Evolutionary conservation across 306 rosid genomes (phyloP), one percentile per base, ranked within the genome.

Genomic region (Hylodesmum podocarpum): DNA sequence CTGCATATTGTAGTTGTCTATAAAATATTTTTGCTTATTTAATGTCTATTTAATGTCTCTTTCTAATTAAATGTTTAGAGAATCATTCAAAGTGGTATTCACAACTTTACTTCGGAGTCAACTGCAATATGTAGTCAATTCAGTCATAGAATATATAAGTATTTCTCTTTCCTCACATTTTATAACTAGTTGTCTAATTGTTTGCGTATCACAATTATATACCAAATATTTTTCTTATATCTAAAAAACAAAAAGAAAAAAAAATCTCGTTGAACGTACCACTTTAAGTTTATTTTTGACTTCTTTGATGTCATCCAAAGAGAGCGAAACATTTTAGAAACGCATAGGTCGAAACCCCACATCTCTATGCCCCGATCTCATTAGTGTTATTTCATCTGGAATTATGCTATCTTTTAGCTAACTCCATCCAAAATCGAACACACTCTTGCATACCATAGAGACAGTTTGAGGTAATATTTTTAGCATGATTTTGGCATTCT

Each of bases 371-470:
- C 88, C 85, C 8, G 88, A 76, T 16, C 88, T 83, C 14, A 81
- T 68, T 12, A 91, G 86, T 34, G 89, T 78, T 25, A 3, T 7
- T 10, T 80, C 80, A 71, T 82, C 93, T 59, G 74, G 79, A 13
- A 59, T 55, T 8, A 62, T 0, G 5, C 13, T 71, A 36, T 65
- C 78, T n/a, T 82, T 80, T 0, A 75, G 31, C 4, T 74, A 3
- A 34, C 75, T 62, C 81, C 70, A 53, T 1, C 79, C 71, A 27
- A 85, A 67, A 34, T 86, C 87, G 0, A 50, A 28, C 3, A 70
- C 12, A n/a, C 79, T 41, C 37, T 77, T 73, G 12, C 15, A 58
- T 5, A 59, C 7, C 3, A 43, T 12, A 0, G 77, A 78, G 4
- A 54, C 64, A 29, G 63, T 0, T 9, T 9, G 16, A 41, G 82